Percentiles rank a stretch among this genome's conserved stretches.
phyloP scores from a whole-genome alignment of 176 grass and related monocot species.

The Cenchrus americanus region DNA sequence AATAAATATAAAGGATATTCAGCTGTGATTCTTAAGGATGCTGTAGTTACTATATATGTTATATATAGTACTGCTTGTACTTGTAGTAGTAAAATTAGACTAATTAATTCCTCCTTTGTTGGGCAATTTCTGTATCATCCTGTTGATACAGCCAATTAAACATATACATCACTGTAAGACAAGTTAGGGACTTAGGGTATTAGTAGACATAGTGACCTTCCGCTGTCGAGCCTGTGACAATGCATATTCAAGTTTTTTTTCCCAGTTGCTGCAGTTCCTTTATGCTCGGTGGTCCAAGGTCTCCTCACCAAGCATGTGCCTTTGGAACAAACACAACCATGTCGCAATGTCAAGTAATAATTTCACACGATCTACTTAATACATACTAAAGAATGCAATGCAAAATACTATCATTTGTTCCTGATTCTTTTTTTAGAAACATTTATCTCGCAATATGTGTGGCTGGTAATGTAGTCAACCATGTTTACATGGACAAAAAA shows the following conservation, averaged over 20 bases:
- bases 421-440: not conserved
- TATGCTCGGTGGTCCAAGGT: constrained; percentile 63
- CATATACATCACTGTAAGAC: not conserved
- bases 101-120: not conserved
- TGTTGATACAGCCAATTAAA: not conserved
- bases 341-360: not conserved
- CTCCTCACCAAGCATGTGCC: constrained; percentile 81
- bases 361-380: not conserved
- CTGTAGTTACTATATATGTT: not conserved
- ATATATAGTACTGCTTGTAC: not conserved
- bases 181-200: not conserved
- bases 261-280: constrained; percentile 78
- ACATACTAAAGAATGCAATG: not conserved
- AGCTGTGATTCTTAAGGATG: not conserved
- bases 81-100: not conserved
- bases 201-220: constrained; percentile 42
- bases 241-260: constrained; percentile 72
- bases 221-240: constrained; percentile 65
- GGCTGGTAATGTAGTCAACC: not conserved
- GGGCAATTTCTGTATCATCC: not conserved
- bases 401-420: not conserved
- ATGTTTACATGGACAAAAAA: not conserved
- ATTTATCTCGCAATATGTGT: not conserved
- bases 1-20: not conserved
- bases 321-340: constrained; percentile 8